Conservation (phyloP, 768 basidiomycete genomes). For the Macrolepiota albuminosa region DNA sequence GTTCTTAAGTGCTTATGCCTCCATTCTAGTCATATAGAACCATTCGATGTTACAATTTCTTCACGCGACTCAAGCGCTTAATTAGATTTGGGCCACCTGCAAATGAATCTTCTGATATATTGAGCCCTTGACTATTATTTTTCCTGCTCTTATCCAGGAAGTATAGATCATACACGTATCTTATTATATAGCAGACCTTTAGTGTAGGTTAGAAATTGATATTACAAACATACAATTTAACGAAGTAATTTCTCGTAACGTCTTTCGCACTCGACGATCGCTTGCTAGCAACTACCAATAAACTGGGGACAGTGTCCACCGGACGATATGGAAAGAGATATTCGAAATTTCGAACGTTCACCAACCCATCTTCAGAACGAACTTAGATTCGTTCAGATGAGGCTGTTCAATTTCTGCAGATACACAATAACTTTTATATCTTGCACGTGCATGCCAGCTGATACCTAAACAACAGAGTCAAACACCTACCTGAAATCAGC, state of each 20-base stretch:
- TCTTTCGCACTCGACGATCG: too few species aligned
- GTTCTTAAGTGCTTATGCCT: background rate
- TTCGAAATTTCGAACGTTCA: too few species aligned
- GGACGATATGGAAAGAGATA: too few species aligned
- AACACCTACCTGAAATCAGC: background rate
- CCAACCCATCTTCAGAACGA: too few species aligned
- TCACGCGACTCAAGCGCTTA: background rate
- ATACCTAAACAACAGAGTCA: background rate
- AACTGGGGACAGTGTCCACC: too few species aligned
- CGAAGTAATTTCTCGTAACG: background rate
- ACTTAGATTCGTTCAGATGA: background rate
- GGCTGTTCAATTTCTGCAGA: background rate
- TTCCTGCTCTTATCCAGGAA: too few species aligned
- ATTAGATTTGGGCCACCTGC: background rate
- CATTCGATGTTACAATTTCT: constrained; percentile 16
- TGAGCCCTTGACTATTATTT: background rate
- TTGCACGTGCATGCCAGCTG: background rate
- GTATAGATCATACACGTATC: background rate
- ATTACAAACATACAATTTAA: background rate
- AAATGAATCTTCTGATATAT: background rate
- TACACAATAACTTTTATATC: background rate
- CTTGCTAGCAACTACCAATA: too few species aligned
- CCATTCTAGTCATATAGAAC: constrained; percentile 18
- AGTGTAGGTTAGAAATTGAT: background rate
- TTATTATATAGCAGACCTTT: too few species aligned